phyloP scores from a whole-genome alignment of 2,329 filamentous ascomycete genomes.

The Sarocladium kiliense region DNA sequence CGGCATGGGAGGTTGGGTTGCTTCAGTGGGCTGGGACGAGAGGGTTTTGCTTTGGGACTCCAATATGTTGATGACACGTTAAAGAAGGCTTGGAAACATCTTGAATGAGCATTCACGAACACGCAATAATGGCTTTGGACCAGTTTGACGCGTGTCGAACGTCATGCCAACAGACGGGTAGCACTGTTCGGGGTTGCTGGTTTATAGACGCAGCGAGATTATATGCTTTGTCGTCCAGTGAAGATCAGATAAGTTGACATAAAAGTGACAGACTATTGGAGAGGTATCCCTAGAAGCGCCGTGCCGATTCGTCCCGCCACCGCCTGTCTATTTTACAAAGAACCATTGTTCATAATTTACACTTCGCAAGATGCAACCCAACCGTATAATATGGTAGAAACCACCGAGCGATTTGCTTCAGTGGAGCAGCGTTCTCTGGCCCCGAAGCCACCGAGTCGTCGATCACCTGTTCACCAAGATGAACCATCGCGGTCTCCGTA shows the following conservation, averaged over 20 bases:
- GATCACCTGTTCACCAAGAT: not conserved
- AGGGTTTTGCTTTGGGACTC: conserved; percentile 89
- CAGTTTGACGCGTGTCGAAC: too few relatives aligned
- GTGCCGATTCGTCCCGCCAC: not conserved
- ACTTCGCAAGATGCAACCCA: not conserved
- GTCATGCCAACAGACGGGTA: too few relatives aligned
- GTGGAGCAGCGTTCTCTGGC: too few relatives aligned
- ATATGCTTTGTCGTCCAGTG: too few relatives aligned
- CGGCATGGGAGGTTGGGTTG: conserved; percentile 91
- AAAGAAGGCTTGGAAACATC: not conserved
- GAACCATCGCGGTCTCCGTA: conserved; percentile 3
- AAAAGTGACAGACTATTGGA: not conserved
- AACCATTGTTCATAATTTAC: not conserved
- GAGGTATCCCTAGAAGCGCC: conserved; percentile 7
- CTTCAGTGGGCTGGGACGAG: conserved; percentile 93
- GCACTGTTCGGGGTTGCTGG: too few relatives aligned
- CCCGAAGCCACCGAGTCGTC: too few relatives aligned
- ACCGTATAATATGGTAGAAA: too few relatives aligned
- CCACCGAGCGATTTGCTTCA: too few relatives aligned
- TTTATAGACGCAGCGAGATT: too few relatives aligned
- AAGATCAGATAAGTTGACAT: not conserved
- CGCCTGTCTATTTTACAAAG: conserved; percentile 6
- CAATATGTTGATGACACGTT: conserved; percentile 36
- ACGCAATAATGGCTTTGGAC: too few relatives aligned
- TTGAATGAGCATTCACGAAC: not conserved